Base-by-base conservation (phyloP, 441 rosid genomes). In the Populus hybrid region DNA sequence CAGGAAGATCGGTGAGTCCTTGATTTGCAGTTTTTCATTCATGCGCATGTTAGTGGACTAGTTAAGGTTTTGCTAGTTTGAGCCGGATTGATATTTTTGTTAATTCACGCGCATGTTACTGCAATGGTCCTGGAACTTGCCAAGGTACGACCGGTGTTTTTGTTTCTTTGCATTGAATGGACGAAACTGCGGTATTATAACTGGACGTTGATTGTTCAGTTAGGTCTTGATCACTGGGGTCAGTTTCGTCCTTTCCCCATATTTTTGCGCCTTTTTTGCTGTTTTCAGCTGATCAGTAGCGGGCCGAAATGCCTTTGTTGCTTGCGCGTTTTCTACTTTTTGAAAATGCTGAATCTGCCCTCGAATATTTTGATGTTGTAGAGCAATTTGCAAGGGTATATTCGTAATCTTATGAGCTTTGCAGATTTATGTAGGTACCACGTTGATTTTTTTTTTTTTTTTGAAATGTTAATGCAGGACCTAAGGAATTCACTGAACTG, bases 401-500 rank as follows among this genome's bases (percentile, higher is more conserved):
- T 53, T 16, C 21, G 61, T 53, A 5, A 53, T 53, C 61, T 6
- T 16, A 16, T 0, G n/a, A 65, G 18, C 33, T 65, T 65, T 24
- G 11, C 31, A 29, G 31, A 29, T 29, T 29, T 29, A 29, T 29
- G 69, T 2, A 28, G 29, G 29, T 9, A 6, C n/a, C 61, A 18
- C 61, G 0, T 14, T 65, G 35, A 65, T 14, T 20, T 23, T 29
- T 3, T 20, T 4, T 36, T 11, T 29, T 31, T 29, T 69, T 16
- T 50, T 21, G 31, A 29, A 29, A 3, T 31, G 3, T 21, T 31
- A 53, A 28, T 80, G 64, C 89, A 95, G 96, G 99, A 69, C 99
- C 98, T 0, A 92, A 90, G 82, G 99, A 95, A 83, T 93, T 95
- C 88, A 82, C 83, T 73, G 80, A 88, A 23, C 84, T 93, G 72